These are phyloP conservation scores for Dicorynia guianensis DNA, from an alignment of 306 rosid species.

Conservation along the genomic window DNA sequence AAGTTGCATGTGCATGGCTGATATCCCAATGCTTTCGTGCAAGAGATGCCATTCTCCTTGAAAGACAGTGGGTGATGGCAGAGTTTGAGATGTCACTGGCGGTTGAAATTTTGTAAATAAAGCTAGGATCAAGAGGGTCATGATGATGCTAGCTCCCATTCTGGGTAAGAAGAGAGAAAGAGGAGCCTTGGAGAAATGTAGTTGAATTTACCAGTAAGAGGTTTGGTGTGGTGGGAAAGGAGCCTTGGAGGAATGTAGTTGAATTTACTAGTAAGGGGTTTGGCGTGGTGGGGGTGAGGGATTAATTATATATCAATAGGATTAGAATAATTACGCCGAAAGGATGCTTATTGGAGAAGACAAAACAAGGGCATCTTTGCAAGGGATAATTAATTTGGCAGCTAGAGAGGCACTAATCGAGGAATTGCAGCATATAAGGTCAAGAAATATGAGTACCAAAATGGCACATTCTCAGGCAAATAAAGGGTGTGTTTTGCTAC, in stretches of 20 bases:
- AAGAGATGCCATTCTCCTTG: slow-evolving; percentile 74
- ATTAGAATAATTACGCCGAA: neutral
- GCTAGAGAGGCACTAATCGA: slow-evolving; percentile 30
- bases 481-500: slow-evolving; percentile 20
- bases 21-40: slow-evolving; percentile 66
- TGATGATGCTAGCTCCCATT: slow-evolving; percentile 32
- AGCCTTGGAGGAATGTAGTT: slow-evolving; percentile 46
- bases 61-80: neutral
- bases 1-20: slow-evolving; percentile 94
- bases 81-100: slow-evolving; percentile 22
- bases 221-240: slow-evolving; percentile 35
- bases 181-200: slow-evolving; percentile 37
- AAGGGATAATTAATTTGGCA: slow-evolving; percentile 26
- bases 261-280: slow-evolving; percentile 30
- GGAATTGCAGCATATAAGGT: slow-evolving; percentile 32
- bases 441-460: slow-evolving; percentile 48
- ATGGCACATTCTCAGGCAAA: slow-evolving; percentile 12
- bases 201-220: slow-evolving; percentile 40
- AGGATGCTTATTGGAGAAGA: neutral
- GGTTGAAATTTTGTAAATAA: neutral
- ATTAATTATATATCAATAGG: neutral
- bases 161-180: slow-evolving; percentile 17
- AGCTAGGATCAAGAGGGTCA: slow-evolving; percentile 32
- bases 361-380: slow-evolving; percentile 35
- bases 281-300: slow-evolving; percentile 35